Base-by-base conservation (phyloP, 2,329 filamentous ascomycete genomes). In the Lecanoromycetidae sp. region DNA sequence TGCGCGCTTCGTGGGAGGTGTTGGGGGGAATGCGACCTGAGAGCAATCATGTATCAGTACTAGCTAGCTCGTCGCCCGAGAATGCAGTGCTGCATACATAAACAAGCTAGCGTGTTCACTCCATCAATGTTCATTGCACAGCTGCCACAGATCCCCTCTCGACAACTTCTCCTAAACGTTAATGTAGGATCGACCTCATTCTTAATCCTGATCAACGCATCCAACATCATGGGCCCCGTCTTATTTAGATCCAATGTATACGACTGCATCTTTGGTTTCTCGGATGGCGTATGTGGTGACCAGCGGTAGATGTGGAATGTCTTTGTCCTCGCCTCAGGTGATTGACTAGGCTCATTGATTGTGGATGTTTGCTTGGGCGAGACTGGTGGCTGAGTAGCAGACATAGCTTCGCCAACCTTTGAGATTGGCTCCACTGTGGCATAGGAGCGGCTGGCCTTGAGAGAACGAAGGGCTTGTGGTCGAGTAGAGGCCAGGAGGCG, bases 91-190 rank as follows among this genome's bases (percentile, higher is more conserved):
- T 20, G n/a, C 84, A 59, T 85, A 94, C 91, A 98, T 64, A 98
- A 72, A 71, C 91, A 98, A 57, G 91, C 91, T 60, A 98, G 71
- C 49, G 91, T 98, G 74, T 98, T 98, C 61, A 93, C 84, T 66
- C 91, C 91, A 67, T 96, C 93, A 66, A 98, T 96, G 76, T 98
- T 98, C 91, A 98, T 98, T 57, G 91, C 91, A 66, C 91, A 98
- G 68, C 86, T 94, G 57, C 91, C 91, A 65, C 91, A 98, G 62
- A 98, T 98, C 58, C 91, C 91, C 77, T 98, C 91, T 70, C 91
- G 77, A 72, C 91, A 98, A 68, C 85, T 93, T 67, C 91, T 72
- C 64, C 91, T 79, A 76, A 98, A 98, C 46, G 91, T 96, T 61
- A 98, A 70, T 37, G 91, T 96, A 43, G 91, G 87, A 68, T 98